Base-by-base conservation (phyloP, 2,329 filamentous ascomycete genomes). In the Ramularia endophylla region DNA sequence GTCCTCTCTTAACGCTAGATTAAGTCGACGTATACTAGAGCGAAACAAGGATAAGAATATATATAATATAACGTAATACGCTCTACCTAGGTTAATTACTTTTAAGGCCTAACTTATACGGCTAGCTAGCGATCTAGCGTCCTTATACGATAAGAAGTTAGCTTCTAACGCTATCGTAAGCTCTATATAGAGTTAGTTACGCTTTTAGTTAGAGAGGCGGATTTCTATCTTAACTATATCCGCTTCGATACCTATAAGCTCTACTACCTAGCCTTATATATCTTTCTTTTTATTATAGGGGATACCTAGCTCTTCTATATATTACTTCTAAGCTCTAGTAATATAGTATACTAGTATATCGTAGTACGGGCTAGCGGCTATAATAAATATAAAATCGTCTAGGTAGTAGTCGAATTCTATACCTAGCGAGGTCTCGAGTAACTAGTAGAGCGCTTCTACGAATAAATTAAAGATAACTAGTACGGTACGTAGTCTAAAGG, bases 331-430 rank as follows among this genome's bases (percentile, higher is more conserved):
- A 9, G 13, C 18, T 5, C 9, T 9, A 17, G 13, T 5, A 3
- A 33, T 16, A n/a, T n/a, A n/a, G 8, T 18, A 18, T 17, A 15
- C n/a, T 9, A 9, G 13, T 16, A 8, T 17, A 16, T 16, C 8
- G 13, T 8, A 38, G 11, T 7, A 38, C 15, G 16, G n/a, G n/a
- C n/a, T n/a, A n/a, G n/a, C n/a, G n/a, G n/a, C n/a, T n/a, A n/a
- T n/a, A n/a, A n/a, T n/a, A n/a, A 38, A 29, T 7, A 38, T 38
- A 29, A 38, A 38, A 22, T 38, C 36, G 36, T 38, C 27, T 13
- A 38, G 22, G 36, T 38, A 38, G 27, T 38, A 38, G 22, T 38
- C 4, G 4, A 38, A 11, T 11, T 6, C 6, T 25, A 29, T 3
- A 8, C 3, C 7, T 8, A 38, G n/a, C 16, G n/a, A 22, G 4